A percentile compares a stretch with the other conserved stretches of the same genome.
These are phyloP conservation scores for Haplosporangium sp. DNA, from an alignment of 371 early-diverging fungal species.

Conservation along the genomic window DNA sequence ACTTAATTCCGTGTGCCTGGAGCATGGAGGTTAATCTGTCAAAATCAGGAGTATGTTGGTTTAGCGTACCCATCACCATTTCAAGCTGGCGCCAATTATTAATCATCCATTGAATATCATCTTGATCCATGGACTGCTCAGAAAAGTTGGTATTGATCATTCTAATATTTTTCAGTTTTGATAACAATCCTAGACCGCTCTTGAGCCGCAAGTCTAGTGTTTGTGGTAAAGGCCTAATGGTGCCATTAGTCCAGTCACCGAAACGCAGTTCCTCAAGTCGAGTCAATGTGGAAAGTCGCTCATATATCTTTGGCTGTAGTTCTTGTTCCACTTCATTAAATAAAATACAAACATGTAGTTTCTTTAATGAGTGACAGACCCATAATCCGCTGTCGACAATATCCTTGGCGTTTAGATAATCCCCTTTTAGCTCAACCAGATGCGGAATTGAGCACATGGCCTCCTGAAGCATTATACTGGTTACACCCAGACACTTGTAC, in stretches of 20 bases:
- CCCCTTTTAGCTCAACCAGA: not conserved
- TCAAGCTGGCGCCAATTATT: not conserved
- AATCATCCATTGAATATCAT: slow-evolving; percentile 6
- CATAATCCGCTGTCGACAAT: not conserved
- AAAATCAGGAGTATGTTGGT: not conserved
- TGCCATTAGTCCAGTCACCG: not conserved
- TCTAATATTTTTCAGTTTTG: not conserved
- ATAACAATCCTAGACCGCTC: not conserved
- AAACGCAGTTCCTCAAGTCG: not conserved
- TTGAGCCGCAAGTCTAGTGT: not conserved
- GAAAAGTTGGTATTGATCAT: not conserved
- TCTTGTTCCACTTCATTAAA: not conserved
- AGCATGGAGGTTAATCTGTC: not conserved
- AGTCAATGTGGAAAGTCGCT: not conserved
- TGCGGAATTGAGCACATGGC: not conserved
- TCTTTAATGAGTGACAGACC: not conserved
- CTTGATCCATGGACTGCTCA: not conserved
- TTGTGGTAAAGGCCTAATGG: not conserved
- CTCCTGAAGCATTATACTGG: no score
- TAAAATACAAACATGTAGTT: not conserved
- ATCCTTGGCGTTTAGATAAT: not conserved
- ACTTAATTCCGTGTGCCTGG: not conserved
- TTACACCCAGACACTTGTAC: not conserved
- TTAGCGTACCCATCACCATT: not conserved
- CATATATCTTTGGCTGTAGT: not conserved